Evolutionary conservation across 2,329 filamentous ascomycete genomes (phyloP).

Genomic region (Verticillium dahliae): DNA sequence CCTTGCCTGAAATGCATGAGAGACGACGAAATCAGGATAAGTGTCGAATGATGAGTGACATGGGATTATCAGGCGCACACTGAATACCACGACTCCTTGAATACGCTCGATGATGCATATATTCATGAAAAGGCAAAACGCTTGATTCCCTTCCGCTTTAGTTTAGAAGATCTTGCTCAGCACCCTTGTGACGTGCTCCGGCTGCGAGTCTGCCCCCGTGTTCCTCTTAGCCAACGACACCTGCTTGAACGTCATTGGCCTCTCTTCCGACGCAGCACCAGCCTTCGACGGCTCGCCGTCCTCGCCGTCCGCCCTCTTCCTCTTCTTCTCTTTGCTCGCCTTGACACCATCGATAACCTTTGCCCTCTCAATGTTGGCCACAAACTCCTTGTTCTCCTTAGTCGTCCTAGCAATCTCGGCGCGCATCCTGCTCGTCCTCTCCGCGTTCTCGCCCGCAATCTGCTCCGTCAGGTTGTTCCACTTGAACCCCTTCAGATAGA

Average conservation of each 20-base stretch:
- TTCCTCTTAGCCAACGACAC: constrained; percentile 49
- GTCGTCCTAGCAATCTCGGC: constrained; percentile 71
- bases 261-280: constrained; percentile 14
- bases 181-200: constrained; percentile 52
- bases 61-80: too few relatives aligned
- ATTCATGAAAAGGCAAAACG: not conserved
- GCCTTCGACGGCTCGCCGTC: constrained; percentile 12
- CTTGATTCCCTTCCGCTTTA: not conserved
- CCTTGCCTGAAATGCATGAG: not conserved
- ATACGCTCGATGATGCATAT: not conserved
- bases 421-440: constrained; percentile 66
- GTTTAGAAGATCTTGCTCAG: constrained; percentile 57
- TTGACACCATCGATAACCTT: constrained; percentile 76
- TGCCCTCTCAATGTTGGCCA: constrained; percentile 69
- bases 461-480: constrained; percentile 72
- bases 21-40: not conserved
- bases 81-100: too few relatives aligned
- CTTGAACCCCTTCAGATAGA: constrained; percentile 79
- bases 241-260: constrained; percentile 58
- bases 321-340: constrained; percentile 44
- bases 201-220: constrained; percentile 34
- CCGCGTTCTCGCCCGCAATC: constrained; percentile 75
- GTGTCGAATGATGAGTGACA: not conserved
- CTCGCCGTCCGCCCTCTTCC: constrained; percentile 27
- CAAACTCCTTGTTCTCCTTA: constrained; percentile 75